Evolutionary conservation across 2,329 filamentous ascomycete species (phyloP), one percentile per base, ranked within the genome.

Genomic region (Drechslera avenae): DNA sequence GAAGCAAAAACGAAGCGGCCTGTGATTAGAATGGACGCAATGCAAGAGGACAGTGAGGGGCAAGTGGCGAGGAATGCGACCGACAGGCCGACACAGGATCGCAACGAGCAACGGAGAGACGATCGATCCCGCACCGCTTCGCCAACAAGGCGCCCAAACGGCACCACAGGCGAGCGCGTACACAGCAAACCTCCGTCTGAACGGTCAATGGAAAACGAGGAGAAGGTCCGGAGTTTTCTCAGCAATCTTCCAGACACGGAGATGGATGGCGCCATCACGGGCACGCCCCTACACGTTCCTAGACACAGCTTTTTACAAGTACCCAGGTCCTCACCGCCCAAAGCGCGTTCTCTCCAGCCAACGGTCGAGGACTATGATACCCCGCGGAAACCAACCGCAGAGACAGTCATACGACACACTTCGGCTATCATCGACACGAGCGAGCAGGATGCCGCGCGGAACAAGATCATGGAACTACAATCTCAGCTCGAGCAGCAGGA

Each of bases 361-460:
- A 73, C 69, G 1, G 71, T 73, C 2, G 71, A 73, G 33, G 71
- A 73, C 46, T 67, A 64, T 39, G 69, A 72, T 34, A 72, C 71
- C 8, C 69, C 69, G 30, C 66, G 69, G 17, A 73, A 73, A 40
- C 62, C 68, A 7, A 71, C 68, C 9, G 64, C 67, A 49, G 67
- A 71, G 39, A 72, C 71, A 0, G 67, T 71, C 34, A 68, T 73
- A 48, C 69, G 67, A 40, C 66, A 70, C 30, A 48, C 54, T 13
- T 62, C 56, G 8, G 56, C 64, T 39, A 49, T 50, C 1, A 53
- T 37, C 21, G 46, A 52, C 13, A 48, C 51, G 39, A 36, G 37
- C 17, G 60, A 58, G 14, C 47, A 54, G 28, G 41, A 62, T 12
- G 40, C 39, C 17, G 30, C 63, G 10, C 60, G 46, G 5, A 48